Base-by-base conservation (phyloP, 2,329 filamentous ascomycete species). In the Trichoderma afroharzianum region DNA sequence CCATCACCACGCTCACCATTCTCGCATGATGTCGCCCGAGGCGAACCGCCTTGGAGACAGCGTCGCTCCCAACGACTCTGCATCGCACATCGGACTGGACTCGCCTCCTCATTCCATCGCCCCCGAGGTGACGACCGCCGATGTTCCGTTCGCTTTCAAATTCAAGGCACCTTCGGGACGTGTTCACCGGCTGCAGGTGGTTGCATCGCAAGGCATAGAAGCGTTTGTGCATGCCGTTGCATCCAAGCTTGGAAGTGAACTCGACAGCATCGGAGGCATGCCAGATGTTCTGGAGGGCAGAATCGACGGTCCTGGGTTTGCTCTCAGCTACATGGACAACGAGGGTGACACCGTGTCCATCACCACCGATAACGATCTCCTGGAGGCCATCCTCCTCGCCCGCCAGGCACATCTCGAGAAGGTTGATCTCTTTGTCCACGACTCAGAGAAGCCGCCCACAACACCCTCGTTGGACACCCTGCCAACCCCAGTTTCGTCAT, bases 271-370 rank as follows among this genome's bases (percentile, higher is more conserved):
- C 76, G 96, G 96, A 67, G 96, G 96, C 57, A 86, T 88, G 62
- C 93, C 95, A 1, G 86, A 83, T 0, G 91, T 95, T 24, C 92
- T 94, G 71, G 92, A 97, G 28, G 94, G 94, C 76, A 92, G 90
- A 78, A 85, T 97, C 55, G 90, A 90, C 63, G 88, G 89, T 66
- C 87, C 89, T 43, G 96, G 96, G 7, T 99, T 95, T 78, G 96
- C 95, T 32, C 85, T 99, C 73, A 97, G 94, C 85, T 99, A 98
- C 79, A 86, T 98, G 75, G 96, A 99, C 80, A 95, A 98, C 76
- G 96, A 99, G 79, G 95, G 96, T 71, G 96, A 99, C 80, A 95
- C 93, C 0, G 94, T 99, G 18, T 97, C 95, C 53, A 97, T 99
- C 80, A 99, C 96, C 12, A 97, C 95, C 0, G 94, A 98, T 78